Evolutionary conservation across 371 early-diverging fungal species (phyloP), one percentile per base, ranked within the genome.

Genomic region (Sporodiniella umbellata): DNA sequence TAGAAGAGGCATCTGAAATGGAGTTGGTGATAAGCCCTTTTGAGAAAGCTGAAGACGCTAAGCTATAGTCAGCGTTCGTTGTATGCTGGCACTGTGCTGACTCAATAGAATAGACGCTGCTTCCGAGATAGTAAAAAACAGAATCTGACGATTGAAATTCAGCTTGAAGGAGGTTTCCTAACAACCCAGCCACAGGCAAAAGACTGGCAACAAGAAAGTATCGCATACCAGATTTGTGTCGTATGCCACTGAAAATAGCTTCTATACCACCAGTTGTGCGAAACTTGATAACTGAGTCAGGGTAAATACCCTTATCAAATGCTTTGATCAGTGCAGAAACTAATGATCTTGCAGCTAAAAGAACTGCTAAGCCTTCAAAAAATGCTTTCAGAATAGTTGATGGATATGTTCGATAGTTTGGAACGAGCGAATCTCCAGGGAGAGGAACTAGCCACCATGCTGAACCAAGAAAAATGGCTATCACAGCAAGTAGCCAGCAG

Each of bases 381-480:
- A 57, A 19, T 1, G 46, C 45, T 8, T 51, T 51, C 8, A 57
- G 24, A 19, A 57, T 44, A 51, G 19, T 51, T 2, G 57, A 50
- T 10, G 57, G 57, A 28, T 57, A 57, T 1, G 57, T 57, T 21
- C 57, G 46, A 23, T 51, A 57, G 2, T 47, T 25, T 11, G 57
- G 57, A 15, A 57, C 15, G 5, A 42, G 25, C 4, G 30, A 35
- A 22, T 31, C 19, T 6, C 57, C 57, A 25, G 57, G 57, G 8
- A 57, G 37, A 4, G 57, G 57, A 17, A 57, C 47, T 8, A 57
- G 18, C 57, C 57, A 57, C 57, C 57, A 57, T 42, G 51, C 25
- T 28, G 33, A 17, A 8, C 51, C 33, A 2, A 51, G 22, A 10
- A 57, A 46, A 26, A 57, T 51, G 14, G 47, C 46, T 15, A 42